Base-by-base conservation (phyloP, 345 rosid species). In the Passiflora organensis region DNA sequence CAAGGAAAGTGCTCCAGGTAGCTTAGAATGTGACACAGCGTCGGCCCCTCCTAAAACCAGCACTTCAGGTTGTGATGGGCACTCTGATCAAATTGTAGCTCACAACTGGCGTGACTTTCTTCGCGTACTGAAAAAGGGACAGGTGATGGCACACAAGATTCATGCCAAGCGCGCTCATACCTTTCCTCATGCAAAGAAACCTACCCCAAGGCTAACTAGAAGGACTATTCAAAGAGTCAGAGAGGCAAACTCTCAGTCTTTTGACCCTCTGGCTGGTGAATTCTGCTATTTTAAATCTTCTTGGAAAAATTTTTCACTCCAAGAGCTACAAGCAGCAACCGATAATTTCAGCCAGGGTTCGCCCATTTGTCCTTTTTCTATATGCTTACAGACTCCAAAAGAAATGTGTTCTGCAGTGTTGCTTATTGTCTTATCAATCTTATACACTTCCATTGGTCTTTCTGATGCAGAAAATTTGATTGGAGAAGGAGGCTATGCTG, bases 401-500 rank as follows among this genome's bases (percentile, higher is more conserved):
- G n/a, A n/a, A n/a, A n/a, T n/a, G n/a, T n/a, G n/a, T n/a, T n/a
- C n/a, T n/a, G n/a, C n/a, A n/a, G n/a, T n/a, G n/a, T n/a, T n/a
- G n/a, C n/a, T n/a, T n/a, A n/a, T n/a, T n/a, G n/a, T n/a, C n/a
- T n/a, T n/a, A n/a, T n/a, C n/a, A n/a, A n/a, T 1, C 5, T 12
- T 41, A 51, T 23, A 38, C 20, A 14, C 55, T 18, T 10, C 19
- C 19, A 48, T 14, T 42, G n/a, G 14, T 41, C n/a, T n/a, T 10
- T 24, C 52, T 45, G 50, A 53, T 64, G 66, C 69, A 91, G 96
- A 86, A 28, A 78, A 82, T 64, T 67, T 91, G 72, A 91, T 88
- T n/a, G 98, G 96, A 52, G 76, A 85, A 71, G 96, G 98, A 64
- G 96, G 98, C 19, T 91, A 82, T 59, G 95, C 95, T 14, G 83